phyloP scores from a whole-genome alignment of 2,329 filamentous ascomycete species.

The Colletotrichum orbiculare region DNA sequence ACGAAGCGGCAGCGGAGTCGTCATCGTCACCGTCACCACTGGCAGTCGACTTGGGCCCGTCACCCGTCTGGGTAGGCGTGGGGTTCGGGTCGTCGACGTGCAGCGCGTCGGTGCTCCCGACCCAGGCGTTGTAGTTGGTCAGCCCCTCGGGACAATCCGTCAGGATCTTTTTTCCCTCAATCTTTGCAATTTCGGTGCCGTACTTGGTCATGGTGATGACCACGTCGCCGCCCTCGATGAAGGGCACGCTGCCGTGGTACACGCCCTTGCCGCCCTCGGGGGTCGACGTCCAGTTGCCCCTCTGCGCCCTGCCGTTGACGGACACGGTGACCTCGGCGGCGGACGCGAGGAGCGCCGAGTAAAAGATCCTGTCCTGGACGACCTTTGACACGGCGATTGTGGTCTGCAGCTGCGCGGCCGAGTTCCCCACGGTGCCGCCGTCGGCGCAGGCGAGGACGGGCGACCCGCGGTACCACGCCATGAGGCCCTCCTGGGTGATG shows the following conservation, averaged over 20 bases:
- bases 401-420: conserved; percentile 40
- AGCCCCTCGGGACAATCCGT: conserved; percentile 21
- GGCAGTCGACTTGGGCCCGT: conserved; percentile 22
- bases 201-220: conserved; percentile 47
- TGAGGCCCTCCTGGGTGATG: conserved; percentile 42
- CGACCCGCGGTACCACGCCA: conserved; percentile 49
- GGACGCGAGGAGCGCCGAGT: conserved; percentile 41
- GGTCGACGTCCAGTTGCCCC: conserved; percentile 34
- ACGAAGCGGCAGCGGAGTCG: not conserved
- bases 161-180: conserved; percentile 26
- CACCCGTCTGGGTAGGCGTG: conserved; percentile 24
- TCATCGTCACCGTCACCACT: not conserved
- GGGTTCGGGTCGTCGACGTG: conserved; percentile 32
- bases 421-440: conserved; percentile 47
- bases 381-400: conserved; percentile 36
- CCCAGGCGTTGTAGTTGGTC: conserved; percentile 38
- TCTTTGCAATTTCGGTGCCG: conserved; percentile 28
- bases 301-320: conserved; percentile 39
- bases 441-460: conserved; percentile 41
- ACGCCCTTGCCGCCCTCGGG: conserved; percentile 40
- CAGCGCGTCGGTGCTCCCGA: conserved; percentile 23
- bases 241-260: conserved; percentile 45
- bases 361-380: conserved; percentile 41
- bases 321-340: conserved; percentile 40
- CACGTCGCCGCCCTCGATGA: conserved; percentile 43